Evolutionary conservation across 1,284 basidiomycete genomes (phyloP).

Genomic region (Volvariella surrecta): DNA sequence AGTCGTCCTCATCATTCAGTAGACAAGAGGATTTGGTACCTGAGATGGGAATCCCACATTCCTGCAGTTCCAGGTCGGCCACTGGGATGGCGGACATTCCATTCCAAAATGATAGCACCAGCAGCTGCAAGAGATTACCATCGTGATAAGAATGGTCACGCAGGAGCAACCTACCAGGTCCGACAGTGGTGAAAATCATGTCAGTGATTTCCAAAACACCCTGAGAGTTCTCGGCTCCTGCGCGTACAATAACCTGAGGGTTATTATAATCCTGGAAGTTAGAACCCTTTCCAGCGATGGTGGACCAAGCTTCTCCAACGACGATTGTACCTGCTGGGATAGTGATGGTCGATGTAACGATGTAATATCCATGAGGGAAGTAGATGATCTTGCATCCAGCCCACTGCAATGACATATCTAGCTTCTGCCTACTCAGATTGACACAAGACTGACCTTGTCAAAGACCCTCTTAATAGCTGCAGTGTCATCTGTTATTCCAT

Average conservation of each 20-base stretch:
- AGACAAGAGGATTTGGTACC: constrained; percentile 14
- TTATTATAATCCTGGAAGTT: constrained; percentile 46
- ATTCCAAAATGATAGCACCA: constrained; percentile 66
- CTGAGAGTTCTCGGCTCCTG: constrained; percentile 40
- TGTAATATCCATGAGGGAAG: constrained; percentile 68
- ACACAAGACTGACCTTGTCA: constrained; percentile 34
- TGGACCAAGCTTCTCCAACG: constrained; percentile 72
- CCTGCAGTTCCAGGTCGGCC: constrained; percentile 54
- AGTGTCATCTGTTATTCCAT: constrained; percentile 73
- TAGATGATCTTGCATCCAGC: constrained; percentile 72
- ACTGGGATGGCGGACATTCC: constrained; percentile 55
- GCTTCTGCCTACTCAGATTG: too few relatives aligned
- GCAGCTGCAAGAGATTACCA: constrained; percentile 24
- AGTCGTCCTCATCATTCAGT: constrained; percentile 12
- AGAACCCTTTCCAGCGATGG: constrained; percentile 57
- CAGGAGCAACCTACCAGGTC: constrained; percentile 33
- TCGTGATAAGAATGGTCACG: background rate
- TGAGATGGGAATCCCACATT: constrained; percentile 67
- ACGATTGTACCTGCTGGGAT: constrained; percentile 67
- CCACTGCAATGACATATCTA: constrained; percentile 31
- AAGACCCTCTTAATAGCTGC: constrained; percentile 55
- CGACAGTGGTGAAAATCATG: constrained; percentile 48
- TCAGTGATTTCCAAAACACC: constrained; percentile 54
- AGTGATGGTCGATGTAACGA: constrained; percentile 61
- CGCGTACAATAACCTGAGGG: constrained; percentile 49